Base-by-base conservation (phyloP, 148 eudicot genomes). In the Fagopyrum esculentum region DNA sequence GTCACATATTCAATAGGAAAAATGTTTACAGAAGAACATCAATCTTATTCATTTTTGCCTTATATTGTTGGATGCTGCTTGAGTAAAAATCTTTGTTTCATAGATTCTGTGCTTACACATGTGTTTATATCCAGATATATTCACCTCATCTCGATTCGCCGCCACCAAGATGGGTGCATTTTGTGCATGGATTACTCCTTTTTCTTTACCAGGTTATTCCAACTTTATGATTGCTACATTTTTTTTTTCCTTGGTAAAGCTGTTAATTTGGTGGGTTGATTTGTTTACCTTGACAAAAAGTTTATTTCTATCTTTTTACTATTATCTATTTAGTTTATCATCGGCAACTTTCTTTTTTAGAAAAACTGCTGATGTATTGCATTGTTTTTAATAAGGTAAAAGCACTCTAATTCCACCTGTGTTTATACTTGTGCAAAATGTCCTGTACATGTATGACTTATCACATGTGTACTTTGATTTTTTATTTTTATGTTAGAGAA, bases 131-230 rank as follows among this genome's bases (percentile, higher is more conserved):
- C 71, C 88, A 96, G 99, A 82, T 96, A 73, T 96, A 96, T 88
- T 89, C 99, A 69, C 99, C 98, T 81, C 97, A 72, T 56, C 85
- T 96, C 85, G 95, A 92, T 86, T 81, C 93, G 49, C 89, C 98
- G 72, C 98, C 99, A 55, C 98, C 99, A 11, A 89, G 99, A 86
- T 96, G 99, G 99, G 98, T 96, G 79, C 80, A 91, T 79, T 84
- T 96, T 86, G 91, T 87, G 35, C 99, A 96, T 72, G 99, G 99
- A 35, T 74, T 96, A 60, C 90, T 96, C 46, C 97, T 96, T 55
- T 96, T 96, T 79, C 80, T 96, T 75, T 96, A 96, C 80, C 99
- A 96, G 93, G 99, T 96, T 79, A 84, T 78, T 49, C 43, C 43
- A 3, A 45, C 55, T 17, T 15, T 47, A n/a, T 15, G n/a, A 46